Evolutionary conservation across 1,139 yeast genomes (phyloP).

Genomic region (Blastobotrys petasosporus): DNA sequence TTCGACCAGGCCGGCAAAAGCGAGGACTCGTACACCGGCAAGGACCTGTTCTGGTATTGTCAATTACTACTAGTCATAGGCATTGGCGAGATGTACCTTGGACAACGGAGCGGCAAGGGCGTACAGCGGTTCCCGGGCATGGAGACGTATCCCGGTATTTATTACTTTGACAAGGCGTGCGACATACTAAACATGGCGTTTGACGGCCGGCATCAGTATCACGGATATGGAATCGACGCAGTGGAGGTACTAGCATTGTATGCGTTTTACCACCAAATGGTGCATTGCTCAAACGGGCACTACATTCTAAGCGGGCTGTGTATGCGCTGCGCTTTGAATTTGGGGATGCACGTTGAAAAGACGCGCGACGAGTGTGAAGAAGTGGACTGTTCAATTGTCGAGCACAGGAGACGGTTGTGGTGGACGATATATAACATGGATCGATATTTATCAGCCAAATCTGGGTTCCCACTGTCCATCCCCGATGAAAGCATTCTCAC

Average conservation of each 20-base stretch:
- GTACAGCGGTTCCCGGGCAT: constrained; percentile 10
- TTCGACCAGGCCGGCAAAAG: constrained; percentile 7
- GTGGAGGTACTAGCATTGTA: constrained; percentile 72
- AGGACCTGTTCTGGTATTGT: constrained; percentile 56
- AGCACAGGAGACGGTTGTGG: constrained; percentile 78
- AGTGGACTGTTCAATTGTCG: constrained; percentile 29
- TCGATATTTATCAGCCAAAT: constrained; percentile 77
- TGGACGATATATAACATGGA: constrained; percentile 92
- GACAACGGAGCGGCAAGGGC: constrained; percentile 7
- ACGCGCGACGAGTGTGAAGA: not conserved
- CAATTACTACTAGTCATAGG: constrained; percentile 71
- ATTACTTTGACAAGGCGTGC: constrained; percentile 21
- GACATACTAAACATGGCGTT: constrained; percentile 18
- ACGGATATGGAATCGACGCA: constrained; percentile 35
- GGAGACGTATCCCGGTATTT: constrained; percentile 20
- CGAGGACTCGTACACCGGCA: constrained; percentile 11
- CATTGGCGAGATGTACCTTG: constrained; percentile 69
- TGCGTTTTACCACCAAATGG: constrained; percentile 78
- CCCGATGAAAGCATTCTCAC: constrained; percentile 76
- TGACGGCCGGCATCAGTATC: constrained; percentile 19
- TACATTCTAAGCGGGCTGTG: constrained; percentile 79
- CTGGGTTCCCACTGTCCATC: constrained; percentile 73
- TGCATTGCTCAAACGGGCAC: constrained; percentile 78
- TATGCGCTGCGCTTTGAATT: constrained; percentile 60
- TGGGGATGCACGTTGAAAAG: constrained; percentile 58